Evolutionary conservation across 2,329 filamentous ascomycete genomes (phyloP), one percentile per base, ranked within the genome.

Genomic region (Sporothrix luriei): DNA sequence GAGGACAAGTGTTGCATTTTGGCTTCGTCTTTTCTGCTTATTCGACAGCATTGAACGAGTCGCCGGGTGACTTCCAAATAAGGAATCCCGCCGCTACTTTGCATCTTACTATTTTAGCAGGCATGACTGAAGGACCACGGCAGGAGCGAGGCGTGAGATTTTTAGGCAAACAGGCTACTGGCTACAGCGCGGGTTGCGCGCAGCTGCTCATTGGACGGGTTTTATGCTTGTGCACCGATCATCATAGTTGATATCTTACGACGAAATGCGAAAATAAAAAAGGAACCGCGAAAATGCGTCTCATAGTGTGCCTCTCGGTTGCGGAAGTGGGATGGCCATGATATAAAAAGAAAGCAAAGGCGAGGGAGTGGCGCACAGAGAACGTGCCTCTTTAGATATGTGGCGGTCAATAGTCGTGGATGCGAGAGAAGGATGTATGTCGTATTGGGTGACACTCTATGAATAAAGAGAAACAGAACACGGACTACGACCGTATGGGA

Each of bases 321-420:
- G 38, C 55, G 43, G 9, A 24, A 33, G 55, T 21, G 33, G n/a
- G 55, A 61, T 61, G 26, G 10, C 55, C 11, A 2, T 61, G 19
- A 62, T 62, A n/a, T 16, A 59, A 24, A 10, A 59, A 61, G 38
- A 43, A 61, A 26, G 57, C 38, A 61, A 61, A 61, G 2, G 13
- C 40, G 57, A 46, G 38, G 43, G 48, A n/a, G 46, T 16, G 16
- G 14, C 3, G 16, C 19, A 10, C 57, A 38, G 38, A 43, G n/a
- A 33, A 14, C 5, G 14, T 46, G 38, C 38, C 57, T 62, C 21
- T 46, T 10, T 26, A 7, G 38, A 62, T 3, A n/a, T 11, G 57
- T 46, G 38, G 38, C 57, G 57, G 55, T 40, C 55, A 43, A 43
- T 43, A 10, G 10, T 43, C 55, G 43, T 61, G 55, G 29, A 33